Base-by-base conservation (phyloP, 2,329 filamentous ascomycete species). In the Aspergillus costaricaensis region DNA sequence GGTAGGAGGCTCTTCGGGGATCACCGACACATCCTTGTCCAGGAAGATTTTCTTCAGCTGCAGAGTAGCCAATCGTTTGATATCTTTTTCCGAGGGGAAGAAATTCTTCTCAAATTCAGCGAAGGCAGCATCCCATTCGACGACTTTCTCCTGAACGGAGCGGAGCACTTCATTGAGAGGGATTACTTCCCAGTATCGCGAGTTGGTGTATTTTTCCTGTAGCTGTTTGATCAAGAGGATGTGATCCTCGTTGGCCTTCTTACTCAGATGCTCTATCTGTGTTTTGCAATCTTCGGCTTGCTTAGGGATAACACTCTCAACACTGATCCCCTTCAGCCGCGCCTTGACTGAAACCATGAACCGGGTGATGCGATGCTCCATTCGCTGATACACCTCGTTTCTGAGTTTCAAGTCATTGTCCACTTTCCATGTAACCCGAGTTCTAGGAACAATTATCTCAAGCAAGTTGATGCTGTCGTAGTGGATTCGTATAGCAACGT, bases 361-460 rank as follows among this genome's bases (percentile, higher is more conserved):
- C 21, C 88, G 88, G 65, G 87, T 88, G 79, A 96, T 88, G 38
- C 92, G 87, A 56, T 92, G 88, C 71, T 96, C 91, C 62, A 90
- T 90, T 71, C 88, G 90, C 21, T 82, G 83, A 72, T 91, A 99
- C 32, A 96, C 87, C 23, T 96, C 92, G 68, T 99, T 99, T 76
- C 96, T 96, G 68, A 99, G 84, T 66, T 85, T 90, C 52, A 99
- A 79, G 72, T 99, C 95, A 65, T 96, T 91, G 67, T 96, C 94
- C 25, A 99, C 95, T 75, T 97, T 98, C 94, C 96, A 99, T 0
- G 94, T 97, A 55, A 99, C 90, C 58, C 91, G 87, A 25, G 92
- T 87, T 59, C 93, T 86, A 1, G 95, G 95, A 2, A 98, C 95
- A 55, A 96, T 89, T 61, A 99, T 93, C 74, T 99, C 96, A 39